Evolutionary conservation across 331 rosid species (phyloP).

Genomic region (Spiraea crenata): DNA sequence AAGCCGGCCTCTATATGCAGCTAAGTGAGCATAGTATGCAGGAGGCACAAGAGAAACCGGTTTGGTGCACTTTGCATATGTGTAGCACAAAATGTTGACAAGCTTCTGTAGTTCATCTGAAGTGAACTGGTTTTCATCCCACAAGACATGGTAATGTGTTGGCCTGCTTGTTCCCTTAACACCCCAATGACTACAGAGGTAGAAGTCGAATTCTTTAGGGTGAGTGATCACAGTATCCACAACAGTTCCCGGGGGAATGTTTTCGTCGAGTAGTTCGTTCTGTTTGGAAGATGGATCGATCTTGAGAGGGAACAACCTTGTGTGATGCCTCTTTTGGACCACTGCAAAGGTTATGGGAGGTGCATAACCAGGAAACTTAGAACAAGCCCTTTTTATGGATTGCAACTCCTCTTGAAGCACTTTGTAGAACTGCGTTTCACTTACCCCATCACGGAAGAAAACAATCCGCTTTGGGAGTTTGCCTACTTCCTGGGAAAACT

Average conservation of each 20-base stretch:
- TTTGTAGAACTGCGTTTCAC: slow-evolving; percentile 90
- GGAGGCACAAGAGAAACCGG: slow-evolving; percentile 98
- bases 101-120: slow-evolving; percentile 96
- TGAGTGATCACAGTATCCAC: slow-evolving; percentile 94
- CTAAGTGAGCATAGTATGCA: slow-evolving; percentile 93
- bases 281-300: slow-evolving; percentile 51
- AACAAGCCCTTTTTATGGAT: slow-evolving; percentile 67
- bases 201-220: slow-evolving; percentile 91
- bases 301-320: slow-evolving; percentile 81
- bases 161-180: slow-evolving; percentile 98
- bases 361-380: slow-evolving; percentile 53
- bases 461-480: slow-evolving; percentile 78
- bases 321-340: slow-evolving; percentile 96
- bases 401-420: slow-evolving; percentile 83
- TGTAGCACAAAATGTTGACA: slow-evolving; percentile 82
- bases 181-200: slow-evolving; percentile 95
- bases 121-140: slow-evolving; percentile 86
- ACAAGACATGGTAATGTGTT: slow-evolving; percentile 84
- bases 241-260: slow-evolving; percentile 91
- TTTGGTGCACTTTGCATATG: slow-evolving; percentile 91
- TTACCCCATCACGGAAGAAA: slow-evolving; percentile 95
- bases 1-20: slow-evolving; percentile 97
- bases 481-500: slow-evolving; percentile 66
- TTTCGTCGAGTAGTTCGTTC: slow-evolving; percentile 54
- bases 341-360: slow-evolving; percentile 88